Base-by-base conservation (phyloP, 441 rosid genomes). In the Cnidoscolus chayamansa region DNA sequence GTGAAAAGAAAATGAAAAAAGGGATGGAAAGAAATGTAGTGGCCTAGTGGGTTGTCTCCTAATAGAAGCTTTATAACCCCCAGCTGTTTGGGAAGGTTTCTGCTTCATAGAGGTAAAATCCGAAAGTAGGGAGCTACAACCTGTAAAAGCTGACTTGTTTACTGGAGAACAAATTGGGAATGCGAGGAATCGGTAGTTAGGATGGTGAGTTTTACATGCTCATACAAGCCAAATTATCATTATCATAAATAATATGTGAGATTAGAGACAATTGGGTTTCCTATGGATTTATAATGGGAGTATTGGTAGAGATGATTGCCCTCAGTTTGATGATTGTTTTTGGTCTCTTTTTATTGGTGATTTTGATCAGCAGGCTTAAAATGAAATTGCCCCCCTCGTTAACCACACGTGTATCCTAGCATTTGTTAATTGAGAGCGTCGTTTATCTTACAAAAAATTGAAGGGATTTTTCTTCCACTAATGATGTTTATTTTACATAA, bases 71-170 rank as follows among this genome's bases (percentile, higher is more conserved):
- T 63, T 40, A 25, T 25, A 25, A 25, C 25, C 25, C 25, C 25
- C 25, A n/a, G 31, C 37, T 10, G 48, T 53, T 73, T 47, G 57
- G 67, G 43, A 71, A 71, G 73, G 77, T 32, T 54, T 72, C 65
- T 70, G 74, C 68, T 64, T 66, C 51, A 20, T 11, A 55, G 65
- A 63, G 19, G 43, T 20, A 47, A 53, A 53, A 65, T 63, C 37
- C 3, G 25, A 13, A 60, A 63, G 56, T 19, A 49, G 67, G 59
- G 65, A 72, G 81, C 75, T 75, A 70, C 63, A 77, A 71, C 78
- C 63, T 81, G 86, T 82, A 84, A 82, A 25, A 81, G 82, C 82
- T 81, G 86, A 79, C 81, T 63, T 81, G 72, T 78, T 76, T 71
- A 79, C 78, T 20, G 74, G 58, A 76, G 82, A 76, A 78, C 71